Base-by-base conservation (phyloP, 257 asterid genomes). In the Penstemon barbatus region DNA sequence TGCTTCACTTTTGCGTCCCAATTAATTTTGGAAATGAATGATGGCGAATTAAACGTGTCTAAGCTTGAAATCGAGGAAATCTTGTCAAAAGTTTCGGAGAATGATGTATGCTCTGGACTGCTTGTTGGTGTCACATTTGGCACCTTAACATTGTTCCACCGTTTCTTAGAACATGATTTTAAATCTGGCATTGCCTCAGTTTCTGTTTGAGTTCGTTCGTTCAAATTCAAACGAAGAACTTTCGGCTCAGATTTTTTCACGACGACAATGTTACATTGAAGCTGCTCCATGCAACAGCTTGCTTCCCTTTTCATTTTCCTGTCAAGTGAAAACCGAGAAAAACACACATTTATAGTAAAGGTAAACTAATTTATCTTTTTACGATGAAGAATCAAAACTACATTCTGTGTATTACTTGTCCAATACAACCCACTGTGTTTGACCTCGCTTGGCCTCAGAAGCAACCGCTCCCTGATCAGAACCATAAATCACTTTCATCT, bases 111-210 rank as follows among this genome's bases (percentile, higher is more conserved):
- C 45, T 83, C 95, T 0, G 97, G 95, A 76, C 98, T 89, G 87
- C 89, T 77, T 25, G 83, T 83, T 13, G 97, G 98, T 73, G 95
- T 92, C 79, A 83, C 98, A 43, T 86, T 87, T 15, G 92, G 98
- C 68, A 81, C 97, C 77, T 78, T 89, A 38, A 69, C 79, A 60
- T 65, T 68, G 65, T 79, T 71, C 81, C 79, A 64, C 51, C 59
- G 46, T 68, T 73, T 73, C 50, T 46, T 63, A 59, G 18, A 57
- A 50, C 49, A 67, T 38, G 83, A 66, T 74, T 74, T 85, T 46
- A 83, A 71, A 41, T 18, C 55, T 11, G 61, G 38, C 49, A 71
- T 63, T 38, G 42, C 73, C 33, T 77, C 78, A 40, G 59, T 25
- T 18, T 81, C 75, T 19, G 25, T 37, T 68, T 57, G 75, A n/a